These are phyloP conservation scores for Monosporozyma servazzii DNA, from an alignment of 805 yeast genomes.

Conservation along the genomic window DNA sequence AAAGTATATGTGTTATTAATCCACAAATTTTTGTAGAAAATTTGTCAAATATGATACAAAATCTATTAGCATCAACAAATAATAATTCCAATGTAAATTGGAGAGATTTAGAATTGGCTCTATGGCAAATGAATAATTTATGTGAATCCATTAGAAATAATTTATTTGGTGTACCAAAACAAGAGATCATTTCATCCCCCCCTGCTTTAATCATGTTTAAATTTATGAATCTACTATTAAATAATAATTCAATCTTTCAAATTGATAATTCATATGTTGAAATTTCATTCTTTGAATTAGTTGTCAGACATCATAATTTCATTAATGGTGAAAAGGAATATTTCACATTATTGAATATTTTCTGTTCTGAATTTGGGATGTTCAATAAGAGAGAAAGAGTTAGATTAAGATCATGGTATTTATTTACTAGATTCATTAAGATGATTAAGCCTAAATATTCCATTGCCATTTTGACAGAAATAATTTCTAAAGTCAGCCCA, in stretches of 20 bases:
- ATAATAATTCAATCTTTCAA: constrained; percentile 31
- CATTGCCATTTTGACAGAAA: constrained; percentile 41
- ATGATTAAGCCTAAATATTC: constrained; percentile 60
- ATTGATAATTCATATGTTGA: constrained; percentile 78
- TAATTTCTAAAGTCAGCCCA: constrained; percentile 52
- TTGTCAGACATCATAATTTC: constrained; percentile 67
- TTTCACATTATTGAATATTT: constrained; percentile 61
- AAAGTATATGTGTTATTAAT: constrained; percentile 56
- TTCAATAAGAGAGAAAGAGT: constrained; percentile 68
- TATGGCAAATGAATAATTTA: constrained; percentile 69
- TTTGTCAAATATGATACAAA: constrained; percentile 47
- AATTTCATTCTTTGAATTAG: constrained; percentile 71
- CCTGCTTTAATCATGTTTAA: constrained; percentile 42
- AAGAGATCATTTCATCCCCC: constrained; percentile 53
- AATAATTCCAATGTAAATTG: constrained; percentile 38
- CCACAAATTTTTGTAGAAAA: constrained; percentile 54
- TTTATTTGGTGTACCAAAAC: constrained; percentile 59
- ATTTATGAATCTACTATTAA: constrained; percentile 23
- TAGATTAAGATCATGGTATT: constrained; percentile 80
- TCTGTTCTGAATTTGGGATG: constrained; percentile 73
- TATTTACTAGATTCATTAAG: constrained; percentile 75
- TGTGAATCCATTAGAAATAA: constrained; percentile 76
- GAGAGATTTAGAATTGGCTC: constrained; percentile 80
- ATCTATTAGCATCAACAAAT: constrained; percentile 22
- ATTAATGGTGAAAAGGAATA: constrained; percentile 34